Base-by-base conservation (phyloP, 2,329 filamentous ascomycete species). In the Neonectria hederae region DNA sequence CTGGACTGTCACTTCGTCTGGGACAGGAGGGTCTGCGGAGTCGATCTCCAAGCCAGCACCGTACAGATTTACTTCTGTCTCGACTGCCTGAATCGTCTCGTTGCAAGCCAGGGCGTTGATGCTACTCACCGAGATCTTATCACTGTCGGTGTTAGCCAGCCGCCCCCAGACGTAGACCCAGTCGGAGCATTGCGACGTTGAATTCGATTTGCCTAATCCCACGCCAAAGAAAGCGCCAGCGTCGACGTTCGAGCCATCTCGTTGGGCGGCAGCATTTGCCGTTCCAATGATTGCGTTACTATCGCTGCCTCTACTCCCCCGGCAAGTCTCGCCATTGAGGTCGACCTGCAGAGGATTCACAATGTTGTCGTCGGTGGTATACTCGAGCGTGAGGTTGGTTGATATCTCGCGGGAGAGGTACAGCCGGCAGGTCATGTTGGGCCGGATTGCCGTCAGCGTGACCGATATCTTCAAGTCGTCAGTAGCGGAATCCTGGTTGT, bases 101-200 rank as follows among this genome's bases (percentile, higher is more conserved):
- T 82, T 82, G 67, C 80, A 82, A 21, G 75, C 74, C 58, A 81
- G 59, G 5, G 75, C 77, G 5, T 73, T 75, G 17, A 79, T 71
- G 40, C 69, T 71, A 38, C 66, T 69, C 11, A 81, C 75, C 1
- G 72, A 67, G 48, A 73, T 65, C 24, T 71, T 65, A 21, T 69
- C 66, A 21, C 65, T 70, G 45, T 70, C 66, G 21, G 74, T 55
- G 32, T 72, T 57, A 4, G 52, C 43, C 1, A 79, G 64, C 40
- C 72, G 70, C 32, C 78, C 78, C 78, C 79, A 81, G 43, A 76
- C 70, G 53, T 77, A 81, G 22, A 79, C 30, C 72, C 75, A 77
- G 57, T 76, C 74, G 6, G 68, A 75, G 54, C 71, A 78, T 51
- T 78, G 75, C 7, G 69, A 26, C 7, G 71, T 63, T 5, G 63